Base-by-base conservation (phyloP, 306 rosid genomes). In the Vicia sativa region DNA sequence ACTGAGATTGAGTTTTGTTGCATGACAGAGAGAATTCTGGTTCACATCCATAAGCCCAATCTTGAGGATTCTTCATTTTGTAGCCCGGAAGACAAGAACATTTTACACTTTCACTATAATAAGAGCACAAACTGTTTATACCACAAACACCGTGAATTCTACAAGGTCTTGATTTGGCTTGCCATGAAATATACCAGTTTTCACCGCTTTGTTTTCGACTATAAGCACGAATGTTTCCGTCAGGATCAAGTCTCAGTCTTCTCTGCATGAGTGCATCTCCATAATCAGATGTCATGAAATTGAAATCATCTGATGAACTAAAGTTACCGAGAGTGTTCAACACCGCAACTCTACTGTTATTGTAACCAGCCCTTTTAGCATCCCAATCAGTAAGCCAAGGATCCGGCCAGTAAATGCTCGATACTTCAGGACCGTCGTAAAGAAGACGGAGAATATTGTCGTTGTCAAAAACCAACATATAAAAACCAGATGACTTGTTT, bases 71-170 rank as follows among this genome's bases (percentile, higher is more conserved):
- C 53, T 41, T 61, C 72, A 73, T 55, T 46, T 61, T 65, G 15
- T 71, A 80, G 4, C 90, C 90, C 0, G 81, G 83, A 49, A 82
- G 70, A 28, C 85, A 82, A 16, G 76, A 59, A 34, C 90, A 85
- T 19, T 11, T 68, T 8, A 60, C 14, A 2, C 66, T 69, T 11
- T 48, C 18, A 19, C 43, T 70, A 60, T 62, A 35, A 31, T 74
- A 79, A 52, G 59, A 50, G 34, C 87, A 82, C 25, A 71, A 9
- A 46, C 85, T 79, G 11, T 82, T 82, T 9, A 73, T 19, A 0
- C 87, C 89, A 62, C 89, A 85, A 57, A 77, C 14, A 9, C 90
- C 95, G 55, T 83, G 85, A 54, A 87, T 75, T 4, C 2, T 65
- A 59, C 95, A 85, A 7, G 84, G 67, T n/a, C 35, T 46, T 5